A percentile compares a stretch with the other conserved stretches of the same genome.
phyloP scores from a whole-genome alignment of 495 filamentous ascomycete species.

The Penicillium malachiteum region DNA sequence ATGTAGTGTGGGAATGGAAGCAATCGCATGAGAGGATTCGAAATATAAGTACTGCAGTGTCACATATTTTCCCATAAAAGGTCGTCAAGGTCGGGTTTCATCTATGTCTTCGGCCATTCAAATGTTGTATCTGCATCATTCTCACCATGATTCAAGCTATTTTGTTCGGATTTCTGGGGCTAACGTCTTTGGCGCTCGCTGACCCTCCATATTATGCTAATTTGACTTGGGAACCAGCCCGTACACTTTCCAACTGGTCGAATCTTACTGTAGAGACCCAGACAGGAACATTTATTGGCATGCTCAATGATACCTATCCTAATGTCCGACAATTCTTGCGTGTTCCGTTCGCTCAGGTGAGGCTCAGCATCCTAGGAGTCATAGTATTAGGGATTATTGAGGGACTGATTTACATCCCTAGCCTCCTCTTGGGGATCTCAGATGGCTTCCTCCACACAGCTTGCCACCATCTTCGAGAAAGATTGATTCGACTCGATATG shows the following conservation, averaged over 20 bases:
- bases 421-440: slow-evolving; percentile 9
- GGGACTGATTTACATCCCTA: no score
- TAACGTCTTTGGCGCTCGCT: no score
- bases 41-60: no score
- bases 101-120: no score
- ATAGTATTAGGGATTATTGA: no score
- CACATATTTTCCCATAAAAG: no score
- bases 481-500: slow-evolving; percentile 10
- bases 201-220: slow-evolving; percentile 13
- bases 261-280: slow-evolving; percentile 14
- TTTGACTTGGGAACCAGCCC: slow-evolving; percentile 10
- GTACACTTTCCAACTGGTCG: slow-evolving; percentile 13
- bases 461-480: background rate
- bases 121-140: no score
- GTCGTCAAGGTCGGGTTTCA: no score
- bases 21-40: no score
- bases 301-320: slow-evolving; percentile 8
- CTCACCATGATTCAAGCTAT: no score
- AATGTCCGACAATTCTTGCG: slow-evolving; percentile 10
- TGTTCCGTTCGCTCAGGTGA: slow-evolving; percentile 8
- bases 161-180: no score
- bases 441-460: slow-evolving; percentile 8
- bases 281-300: slow-evolving; percentile 13
- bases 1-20: no score
- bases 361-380: background rate